Conservation (phyloP, 148 eudicot genomes). For the Tetragonia tetragonoides region DNA sequence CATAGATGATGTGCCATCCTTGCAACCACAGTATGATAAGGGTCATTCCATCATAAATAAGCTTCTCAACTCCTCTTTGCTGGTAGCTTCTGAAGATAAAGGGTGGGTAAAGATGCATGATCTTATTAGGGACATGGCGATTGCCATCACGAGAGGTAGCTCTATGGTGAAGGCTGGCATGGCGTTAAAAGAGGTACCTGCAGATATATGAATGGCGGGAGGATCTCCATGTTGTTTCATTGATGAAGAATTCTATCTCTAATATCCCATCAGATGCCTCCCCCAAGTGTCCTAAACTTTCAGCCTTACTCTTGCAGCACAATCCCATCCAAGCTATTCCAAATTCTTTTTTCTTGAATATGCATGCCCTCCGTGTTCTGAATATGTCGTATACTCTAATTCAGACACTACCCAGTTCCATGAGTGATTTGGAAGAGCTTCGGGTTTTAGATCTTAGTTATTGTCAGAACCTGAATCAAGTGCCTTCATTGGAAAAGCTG, state of each 20-base stretch:
- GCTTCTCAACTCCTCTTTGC: slow-evolving; percentile 24
- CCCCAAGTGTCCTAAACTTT: slow-evolving; percentile 9
- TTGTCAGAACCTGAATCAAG: slow-evolving; percentile 8
- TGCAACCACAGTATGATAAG: slow-evolving; percentile 24
- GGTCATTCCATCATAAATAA: slow-evolving; percentile 24
- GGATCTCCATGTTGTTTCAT: slow-evolving; percentile 8
- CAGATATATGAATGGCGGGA: not conserved
- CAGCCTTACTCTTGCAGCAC: slow-evolving; percentile 21
- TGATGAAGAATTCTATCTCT: not conserved
- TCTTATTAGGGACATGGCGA: slow-evolving; percentile 11
- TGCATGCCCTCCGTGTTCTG: slow-evolving; percentile 18
- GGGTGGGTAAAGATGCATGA: slow-evolving; percentile 2
- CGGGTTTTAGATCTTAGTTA: slow-evolving; percentile 14
- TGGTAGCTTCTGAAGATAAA: slow-evolving; percentile 7
- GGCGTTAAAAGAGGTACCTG: not conserved
- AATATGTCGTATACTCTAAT: slow-evolving; percentile 20
- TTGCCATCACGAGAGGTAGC: slow-evolving; percentile 10
- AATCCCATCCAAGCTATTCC: slow-evolving; percentile 13
- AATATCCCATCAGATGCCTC: slow-evolving; percentile 1
- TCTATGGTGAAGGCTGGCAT: not conserved
- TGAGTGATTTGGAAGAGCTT: slow-evolving; percentile 18
- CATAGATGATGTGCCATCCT: slow-evolving; percentile 15
- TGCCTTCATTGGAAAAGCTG: slow-evolving; percentile 15
- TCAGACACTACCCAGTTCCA: slow-evolving; percentile 14
- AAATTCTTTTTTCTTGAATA: slow-evolving; percentile 18